Conservation (phyloP, 2,329 filamentous ascomycete genomes). For the Arthroderma sp. region DNA sequence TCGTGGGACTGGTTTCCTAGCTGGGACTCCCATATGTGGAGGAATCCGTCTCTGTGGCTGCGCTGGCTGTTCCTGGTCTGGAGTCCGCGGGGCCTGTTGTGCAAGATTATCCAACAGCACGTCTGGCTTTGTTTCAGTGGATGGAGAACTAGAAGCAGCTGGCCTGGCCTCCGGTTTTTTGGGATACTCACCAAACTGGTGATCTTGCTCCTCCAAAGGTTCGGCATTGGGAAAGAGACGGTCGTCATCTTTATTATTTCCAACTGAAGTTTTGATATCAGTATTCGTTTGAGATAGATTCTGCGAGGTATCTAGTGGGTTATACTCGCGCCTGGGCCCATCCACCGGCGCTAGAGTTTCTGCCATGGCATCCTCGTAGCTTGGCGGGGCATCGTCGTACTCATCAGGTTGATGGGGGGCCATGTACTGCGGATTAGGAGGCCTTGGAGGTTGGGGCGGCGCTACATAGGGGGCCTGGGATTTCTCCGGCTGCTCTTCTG, state of each 20-base stretch:
- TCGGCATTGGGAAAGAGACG: constrained; percentile 12
- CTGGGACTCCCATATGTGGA: constrained; percentile 7
- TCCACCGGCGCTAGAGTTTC: constrained; percentile 62
- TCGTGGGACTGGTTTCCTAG: constrained; percentile 7
- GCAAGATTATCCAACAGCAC: background rate
- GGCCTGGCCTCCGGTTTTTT: background rate
- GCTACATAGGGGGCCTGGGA: constrained; percentile 13
- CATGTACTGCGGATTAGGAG: constrained; percentile 12
- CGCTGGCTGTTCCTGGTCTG: background rate
- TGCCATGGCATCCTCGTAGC: constrained; percentile 86
- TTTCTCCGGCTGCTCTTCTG: constrained; percentile 13
- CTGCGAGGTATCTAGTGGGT: constrained; percentile 25
- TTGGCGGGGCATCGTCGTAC: constrained; percentile 70
- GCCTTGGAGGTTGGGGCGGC: constrained; percentile 31
- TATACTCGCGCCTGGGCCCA: constrained; percentile 46
- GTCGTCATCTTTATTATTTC: constrained; percentile 18
- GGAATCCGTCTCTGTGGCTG: constrained; percentile 2
- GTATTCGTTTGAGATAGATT: constrained; percentile 13
- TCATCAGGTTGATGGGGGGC: constrained; percentile 11
- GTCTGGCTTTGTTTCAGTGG: background rate
- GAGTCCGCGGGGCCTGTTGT: background rate
- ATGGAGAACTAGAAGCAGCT: background rate
- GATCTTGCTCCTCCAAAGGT: background rate
- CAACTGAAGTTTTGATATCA: constrained; percentile 26
- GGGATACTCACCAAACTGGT: background rate